Percentiles rank a stretch among this genome's conserved stretches.
Evolutionary conservation across 225 moss, liverwort and hornwort species (phyloP).

Genomic region (Marchantia polymorpha): DNA sequence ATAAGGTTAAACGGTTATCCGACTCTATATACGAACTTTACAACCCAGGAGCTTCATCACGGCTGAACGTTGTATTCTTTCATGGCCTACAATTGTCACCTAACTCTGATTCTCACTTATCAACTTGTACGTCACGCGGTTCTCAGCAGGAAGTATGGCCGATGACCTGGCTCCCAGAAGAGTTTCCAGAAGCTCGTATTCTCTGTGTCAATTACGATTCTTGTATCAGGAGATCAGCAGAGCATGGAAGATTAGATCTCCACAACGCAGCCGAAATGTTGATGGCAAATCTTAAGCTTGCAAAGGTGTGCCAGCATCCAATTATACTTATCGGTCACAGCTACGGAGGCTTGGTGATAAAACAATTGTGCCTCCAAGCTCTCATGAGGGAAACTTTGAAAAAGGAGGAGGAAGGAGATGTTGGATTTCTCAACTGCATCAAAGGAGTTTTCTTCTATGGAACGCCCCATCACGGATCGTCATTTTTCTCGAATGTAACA

Average conservation of each 20-base stretch:
- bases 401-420: no score
- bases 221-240: no score
- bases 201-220: neutral
- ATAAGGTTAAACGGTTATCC: neutral
- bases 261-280: neutral
- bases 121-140: neutral
- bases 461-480: neutral
- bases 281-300: neutral
- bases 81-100: neutral
- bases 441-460: neutral
- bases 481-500: no score
- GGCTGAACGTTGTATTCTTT: neutral
- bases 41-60: neutral
- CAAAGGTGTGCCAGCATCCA: neutral
- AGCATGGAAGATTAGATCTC: neutral
- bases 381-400: no score
- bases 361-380: no score
- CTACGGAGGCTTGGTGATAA: neutral
- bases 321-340: conserved; percentile 1
- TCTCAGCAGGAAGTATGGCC: neutral
- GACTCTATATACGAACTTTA: neutral
- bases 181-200: neutral
- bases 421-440: neutral
- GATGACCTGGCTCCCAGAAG: neutral
- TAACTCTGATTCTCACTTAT: neutral